phyloP scores from a whole-genome alignment of 1,284 basidiomycete species.

The Leucoagaricus sp. region DNA sequence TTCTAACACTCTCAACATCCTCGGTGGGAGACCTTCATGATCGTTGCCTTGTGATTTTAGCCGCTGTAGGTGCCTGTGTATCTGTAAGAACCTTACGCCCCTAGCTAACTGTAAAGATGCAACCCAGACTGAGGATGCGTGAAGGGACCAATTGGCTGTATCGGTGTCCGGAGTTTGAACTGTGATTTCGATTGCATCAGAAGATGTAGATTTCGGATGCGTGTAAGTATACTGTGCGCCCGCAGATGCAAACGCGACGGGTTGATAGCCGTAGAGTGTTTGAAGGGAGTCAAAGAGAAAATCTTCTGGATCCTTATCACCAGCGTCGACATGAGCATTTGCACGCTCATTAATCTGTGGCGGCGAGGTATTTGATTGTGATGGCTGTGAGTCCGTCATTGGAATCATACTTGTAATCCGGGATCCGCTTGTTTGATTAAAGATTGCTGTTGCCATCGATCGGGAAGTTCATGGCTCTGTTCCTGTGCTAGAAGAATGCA shows the following conservation, averaged over 20 bases:
- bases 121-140: slow-evolving; percentile 75
- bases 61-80: slow-evolving; percentile 31
- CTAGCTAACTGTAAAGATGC: slow-evolving; percentile 66
- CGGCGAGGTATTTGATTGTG: not conserved
- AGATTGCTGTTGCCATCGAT: not conserved
- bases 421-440: not conserved
- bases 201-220: slow-evolving; percentile 9
- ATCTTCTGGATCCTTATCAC: slow-evolving; percentile 54
- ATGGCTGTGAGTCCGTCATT: not conserved
- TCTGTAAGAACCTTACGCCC: slow-evolving; percentile 48
- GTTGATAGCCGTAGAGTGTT: slow-evolving; percentile 59
- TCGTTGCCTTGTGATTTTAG: not conserved
- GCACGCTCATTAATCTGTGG: not conserved
- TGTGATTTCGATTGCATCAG: slow-evolving; percentile 24
- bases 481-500: not conserved
- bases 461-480: not conserved
- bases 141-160: slow-evolving; percentile 68
- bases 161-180: slow-evolving; percentile 65
- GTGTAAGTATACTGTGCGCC: slow-evolving; percentile 48
- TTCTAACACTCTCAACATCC: slow-evolving; percentile 51
- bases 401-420: not conserved
- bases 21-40: not conserved
- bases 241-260: slow-evolving; percentile 57
- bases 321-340: not conserved
- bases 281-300: slow-evolving; percentile 62